Evolutionary conservation across 2,329 filamentous ascomycete species (phyloP).

Genomic region (Alternaria novae-zelandiae): DNA sequence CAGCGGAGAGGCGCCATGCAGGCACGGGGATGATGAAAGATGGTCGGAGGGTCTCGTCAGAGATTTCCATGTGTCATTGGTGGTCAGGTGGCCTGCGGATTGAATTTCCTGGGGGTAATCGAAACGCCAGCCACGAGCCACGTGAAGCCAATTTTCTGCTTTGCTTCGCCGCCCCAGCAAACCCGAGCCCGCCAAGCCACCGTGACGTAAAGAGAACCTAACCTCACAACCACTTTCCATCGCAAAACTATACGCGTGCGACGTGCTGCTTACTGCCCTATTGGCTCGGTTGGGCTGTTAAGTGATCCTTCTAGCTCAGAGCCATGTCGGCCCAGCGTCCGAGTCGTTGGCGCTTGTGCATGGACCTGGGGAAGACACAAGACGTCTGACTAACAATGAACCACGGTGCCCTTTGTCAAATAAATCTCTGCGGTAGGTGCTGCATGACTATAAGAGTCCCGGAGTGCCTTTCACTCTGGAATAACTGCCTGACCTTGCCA

Average conservation of each 20-base stretch:
- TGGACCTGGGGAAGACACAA: conserved; percentile 32
- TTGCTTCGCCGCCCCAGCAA: conserved; percentile 16
- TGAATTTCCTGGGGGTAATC: conserved; percentile 25
- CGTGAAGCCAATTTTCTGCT: conserved; percentile 23
- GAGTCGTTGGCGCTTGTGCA: conserved; percentile 34
- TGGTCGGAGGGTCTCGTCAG: conserved; percentile 28
- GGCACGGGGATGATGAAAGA: conserved; percentile 32
- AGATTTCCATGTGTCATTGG: conserved; percentile 41
- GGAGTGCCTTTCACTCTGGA: conserved; percentile 7
- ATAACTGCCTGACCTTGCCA: conserved; percentile 22
- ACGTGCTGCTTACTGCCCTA: conserved; percentile 7
- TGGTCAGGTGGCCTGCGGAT: conserved; percentile 15
- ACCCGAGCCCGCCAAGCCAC: conserved; percentile 14
- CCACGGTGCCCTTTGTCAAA: conserved; percentile 36
- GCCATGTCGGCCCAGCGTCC: conserved; percentile 33
- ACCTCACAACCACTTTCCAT: conserved; percentile 26
- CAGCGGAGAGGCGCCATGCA: conserved; percentile 22
- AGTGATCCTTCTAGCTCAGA: conserved; percentile 28
- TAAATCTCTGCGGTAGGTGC: conserved; percentile 32
- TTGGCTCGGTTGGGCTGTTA: conserved; percentile 26
- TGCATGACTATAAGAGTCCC: conserved; percentile 36
- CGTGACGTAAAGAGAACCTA: conserved; percentile 36
- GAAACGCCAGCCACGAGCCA: conserved; percentile 17
- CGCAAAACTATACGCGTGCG: conserved; percentile 29
- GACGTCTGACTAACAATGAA: conserved; percentile 42